These are phyloP conservation scores for Peronospora farinosa DNA, from an alignment of 352 stramenopile species.

Conservation along the genomic window DNA sequence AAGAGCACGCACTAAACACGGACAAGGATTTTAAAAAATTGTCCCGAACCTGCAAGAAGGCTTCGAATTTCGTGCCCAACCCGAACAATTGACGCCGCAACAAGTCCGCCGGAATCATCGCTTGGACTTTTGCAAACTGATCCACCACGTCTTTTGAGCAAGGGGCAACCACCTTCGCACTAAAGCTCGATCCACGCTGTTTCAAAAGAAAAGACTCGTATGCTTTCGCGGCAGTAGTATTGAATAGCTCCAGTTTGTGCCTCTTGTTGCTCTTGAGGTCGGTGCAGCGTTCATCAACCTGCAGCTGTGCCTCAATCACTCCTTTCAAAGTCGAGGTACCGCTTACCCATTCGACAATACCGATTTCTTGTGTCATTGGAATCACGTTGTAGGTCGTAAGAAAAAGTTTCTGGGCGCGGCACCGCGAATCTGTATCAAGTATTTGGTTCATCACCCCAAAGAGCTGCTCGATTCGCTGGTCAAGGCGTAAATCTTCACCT, in stretches of 20 bases:
- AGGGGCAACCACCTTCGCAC: slow-evolving; percentile 58
- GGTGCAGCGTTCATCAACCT: slow-evolving; percentile 49
- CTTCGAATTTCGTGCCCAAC: slow-evolving; percentile 65
- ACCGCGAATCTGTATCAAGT: slow-evolving; percentile 54
- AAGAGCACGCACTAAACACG: slow-evolving; percentile 81
- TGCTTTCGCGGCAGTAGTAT: slow-evolving; percentile 57
- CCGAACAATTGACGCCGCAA: slow-evolving; percentile 69
- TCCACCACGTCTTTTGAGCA: slow-evolving; percentile 40
- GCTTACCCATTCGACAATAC: slow-evolving; percentile 80
- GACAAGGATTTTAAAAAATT: slow-evolving; percentile 81
- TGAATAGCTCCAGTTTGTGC: slow-evolving; percentile 67
- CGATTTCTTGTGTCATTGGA: slow-evolving; percentile 80
- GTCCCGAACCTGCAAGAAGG: slow-evolving; percentile 77
- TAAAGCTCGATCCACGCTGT: slow-evolving; percentile 59
- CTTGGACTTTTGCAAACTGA: slow-evolving; percentile 54
- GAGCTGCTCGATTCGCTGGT: slow-evolving; percentile 89
- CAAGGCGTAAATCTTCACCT: slow-evolving; percentile 87
- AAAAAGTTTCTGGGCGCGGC: slow-evolving; percentile 53
- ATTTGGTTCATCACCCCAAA: slow-evolving; percentile 91
- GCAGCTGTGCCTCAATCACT: slow-evolving; percentile 67
- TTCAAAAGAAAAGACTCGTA: slow-evolving; percentile 76
- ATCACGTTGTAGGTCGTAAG: slow-evolving; percentile 84
- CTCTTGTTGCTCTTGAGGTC: slow-evolving; percentile 65
- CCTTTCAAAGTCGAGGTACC: slow-evolving; percentile 72
- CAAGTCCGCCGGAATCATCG: slow-evolving; percentile 64